Evolutionary conservation across 2,329 filamentous ascomycete genomes (phyloP), one percentile per base, ranked within the genome.

Genomic region (Exophiala viscosa): DNA sequence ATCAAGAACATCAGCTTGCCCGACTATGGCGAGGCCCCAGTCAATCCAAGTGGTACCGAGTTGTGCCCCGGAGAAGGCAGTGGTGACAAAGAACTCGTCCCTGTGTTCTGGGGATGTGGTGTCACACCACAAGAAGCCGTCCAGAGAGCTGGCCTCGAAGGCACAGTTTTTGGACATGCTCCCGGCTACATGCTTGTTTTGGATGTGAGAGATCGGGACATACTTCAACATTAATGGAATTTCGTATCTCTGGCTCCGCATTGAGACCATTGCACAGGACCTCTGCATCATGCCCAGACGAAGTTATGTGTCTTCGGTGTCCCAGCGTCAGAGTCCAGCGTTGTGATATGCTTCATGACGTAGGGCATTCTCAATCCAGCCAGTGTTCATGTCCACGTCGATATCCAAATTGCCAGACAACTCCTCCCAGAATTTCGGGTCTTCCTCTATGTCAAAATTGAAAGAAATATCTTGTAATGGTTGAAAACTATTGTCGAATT

Each of bases 121-220:
- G 82, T 86, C 9, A 86, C 83, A 34, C 82, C 84, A 1, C 83
- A 86, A 62, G 78, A 84, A 62, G 82, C 81, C 11, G 79, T 86
- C 1, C 77, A 83, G 73, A 72, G 70, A 51, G 79, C 81, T 4
- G 68, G 65, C 6, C 61, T 84, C 41, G 62, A 78, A 42, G 83
- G 83, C 0, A 70, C 73, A 1, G 73, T 85, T 1, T 81, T 87
- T 72, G 78, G 76, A 1, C 83, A 86, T 69, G 76, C 77, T 14
- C 82, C 82, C 1, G 81, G 81, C 0, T 73, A 83, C 64, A 86
- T 86, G 82, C 63, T 85, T 38, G 67, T 84, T 1, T 65, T 84
- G 47, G 82, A 86, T 71, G 49, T 60, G 15, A 60, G 49, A 43
- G 60, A 62, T 46, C 55, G 48, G 46, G 53, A 60, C 18, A 58